phyloP scores from a whole-genome alignment of 768 basidiomycete species.

The Collybiopsis luxurians region DNA sequence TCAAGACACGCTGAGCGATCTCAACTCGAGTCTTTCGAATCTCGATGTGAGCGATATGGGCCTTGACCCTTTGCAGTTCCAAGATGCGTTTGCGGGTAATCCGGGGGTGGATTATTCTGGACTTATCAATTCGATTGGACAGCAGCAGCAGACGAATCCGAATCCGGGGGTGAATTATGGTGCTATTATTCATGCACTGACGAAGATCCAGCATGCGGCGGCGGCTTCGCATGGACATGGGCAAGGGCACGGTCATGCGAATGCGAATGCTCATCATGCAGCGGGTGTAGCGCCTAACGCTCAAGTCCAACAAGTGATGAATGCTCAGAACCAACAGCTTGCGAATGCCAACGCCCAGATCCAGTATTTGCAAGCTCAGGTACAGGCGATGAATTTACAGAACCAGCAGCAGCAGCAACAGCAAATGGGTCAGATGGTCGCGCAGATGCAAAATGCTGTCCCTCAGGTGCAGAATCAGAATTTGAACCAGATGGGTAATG shows the following conservation, averaged over 20 bases:
- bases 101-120: slow-evolving; percentile 31
- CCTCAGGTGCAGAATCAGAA: too few relatives aligned
- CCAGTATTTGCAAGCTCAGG: background rate
- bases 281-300: too few relatives aligned
- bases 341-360: background rate
- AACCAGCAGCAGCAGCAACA: background rate
- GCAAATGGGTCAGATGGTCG: background rate
- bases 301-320: too few relatives aligned
- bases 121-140: slow-evolving; percentile 27
- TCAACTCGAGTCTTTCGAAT: slow-evolving; percentile 1
- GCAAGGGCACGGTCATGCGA: background rate
- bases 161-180: slow-evolving; percentile 16
- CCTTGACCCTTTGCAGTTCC: slow-evolving; percentile 21
- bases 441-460: too few relatives aligned
- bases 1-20: slow-evolving; percentile 13
- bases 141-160: slow-evolving; percentile 19
- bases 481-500: too few relatives aligned
- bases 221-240: background rate
- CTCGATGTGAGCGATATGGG: slow-evolving; percentile 10
- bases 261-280: too few relatives aligned
- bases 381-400: slow-evolving; percentile 1
- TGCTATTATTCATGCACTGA: slow-evolving; percentile 17
- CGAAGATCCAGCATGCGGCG: slow-evolving; percentile 14
- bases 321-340: background rate
- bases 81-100: slow-evolving; percentile 27